phyloP scores from a whole-genome alignment of 2,329 filamentous ascomycete genomes.

The Cercospora sp. region DNA sequence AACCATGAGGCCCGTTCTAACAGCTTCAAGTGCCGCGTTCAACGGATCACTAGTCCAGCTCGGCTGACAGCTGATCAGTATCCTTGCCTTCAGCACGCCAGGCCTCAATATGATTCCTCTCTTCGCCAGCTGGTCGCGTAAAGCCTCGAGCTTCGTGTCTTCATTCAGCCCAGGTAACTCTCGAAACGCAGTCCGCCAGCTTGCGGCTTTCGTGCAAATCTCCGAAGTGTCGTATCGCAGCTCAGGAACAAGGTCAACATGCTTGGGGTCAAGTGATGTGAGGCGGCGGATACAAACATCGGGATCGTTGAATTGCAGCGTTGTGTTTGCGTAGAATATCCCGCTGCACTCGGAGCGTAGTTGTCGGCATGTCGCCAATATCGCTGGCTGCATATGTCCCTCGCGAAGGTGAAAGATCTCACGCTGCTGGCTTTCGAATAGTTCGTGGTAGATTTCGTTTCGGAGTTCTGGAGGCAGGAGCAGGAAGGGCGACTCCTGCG shows the following conservation, averaged over 20 bases:
- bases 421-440: background rate
- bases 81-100: conserved; percentile 23
- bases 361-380: conserved; percentile 17
- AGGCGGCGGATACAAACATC: conserved; percentile 16
- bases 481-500: conserved; percentile 12
- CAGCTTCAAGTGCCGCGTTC: conserved; percentile 23
- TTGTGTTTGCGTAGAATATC: conserved; percentile 24
- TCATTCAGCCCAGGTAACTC: conserved; percentile 25
- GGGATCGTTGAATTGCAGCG: conserved; percentile 20
- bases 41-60: conserved; percentile 26
- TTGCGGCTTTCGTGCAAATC: conserved; percentile 19
- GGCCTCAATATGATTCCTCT: conserved; percentile 18
- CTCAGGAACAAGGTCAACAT: conserved; percentile 20
- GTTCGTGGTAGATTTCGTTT: conserved; percentile 23
- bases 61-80: conserved; percentile 13
- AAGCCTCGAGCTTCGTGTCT: conserved; percentile 24
- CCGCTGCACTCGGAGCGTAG: conserved; percentile 17
- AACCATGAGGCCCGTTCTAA: conserved; percentile 24
- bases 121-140: conserved; percentile 21
- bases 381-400: conserved; percentile 17
- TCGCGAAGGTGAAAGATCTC: conserved; percentile 18
- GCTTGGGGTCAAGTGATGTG: conserved; percentile 16
- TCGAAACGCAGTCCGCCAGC: conserved; percentile 25
- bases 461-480: conserved; percentile 21
- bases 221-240: conserved; percentile 25